Base-by-base conservation (phyloP, 805 yeast species). In the Ogataea trehaloabstinens region DNA sequence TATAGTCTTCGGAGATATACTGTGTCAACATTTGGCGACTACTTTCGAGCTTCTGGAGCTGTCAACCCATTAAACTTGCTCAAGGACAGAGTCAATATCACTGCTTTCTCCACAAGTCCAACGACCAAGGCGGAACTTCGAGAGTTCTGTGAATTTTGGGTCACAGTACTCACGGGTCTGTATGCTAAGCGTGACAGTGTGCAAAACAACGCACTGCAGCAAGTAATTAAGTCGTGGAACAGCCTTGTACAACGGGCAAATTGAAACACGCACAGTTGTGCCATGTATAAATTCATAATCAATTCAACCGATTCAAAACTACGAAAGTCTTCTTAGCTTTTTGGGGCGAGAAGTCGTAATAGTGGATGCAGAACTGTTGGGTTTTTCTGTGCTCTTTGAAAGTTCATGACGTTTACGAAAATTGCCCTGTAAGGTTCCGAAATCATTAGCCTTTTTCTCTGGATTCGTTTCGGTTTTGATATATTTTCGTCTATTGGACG, bases 11-110 rank as follows among this genome's bases (percentile, higher is more conserved):
- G 61, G 6, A 55, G 73, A 46, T 76, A 67, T 49, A 71, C 80
- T 73, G 53, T 76, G 1, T 70, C 88, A 1, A 82, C 77, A 1
- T 85, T 85, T 52, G 56, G 71, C 4, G 74, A 66, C 2, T 74
- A 70, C 40, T 74, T 82, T 40, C 40, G 38, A 3, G 37, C 44
- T 7, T 33, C 35, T 4, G 24, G 30, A 6, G 18, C 46, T 7
- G 44, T 45, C 28, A 37, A 50, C 24, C 59, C 61, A 17, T 37
- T 52, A 25, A 42, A 35, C 6, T 12, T 41, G 18, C 43, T 56
- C 21, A 51, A 22, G 29, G 49, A 45, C 42, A 40, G 35, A 46
- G 62, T 33, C 40, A 49, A 43, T 24, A 41, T 36, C 24, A 47
- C 13, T 40, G 6, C 16, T n/a, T 44, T 35, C 13, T 28, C 48